Conservation (phyloP, 768 basidiomycete species). For the Erythrobasidium yunnanense region DNA sequence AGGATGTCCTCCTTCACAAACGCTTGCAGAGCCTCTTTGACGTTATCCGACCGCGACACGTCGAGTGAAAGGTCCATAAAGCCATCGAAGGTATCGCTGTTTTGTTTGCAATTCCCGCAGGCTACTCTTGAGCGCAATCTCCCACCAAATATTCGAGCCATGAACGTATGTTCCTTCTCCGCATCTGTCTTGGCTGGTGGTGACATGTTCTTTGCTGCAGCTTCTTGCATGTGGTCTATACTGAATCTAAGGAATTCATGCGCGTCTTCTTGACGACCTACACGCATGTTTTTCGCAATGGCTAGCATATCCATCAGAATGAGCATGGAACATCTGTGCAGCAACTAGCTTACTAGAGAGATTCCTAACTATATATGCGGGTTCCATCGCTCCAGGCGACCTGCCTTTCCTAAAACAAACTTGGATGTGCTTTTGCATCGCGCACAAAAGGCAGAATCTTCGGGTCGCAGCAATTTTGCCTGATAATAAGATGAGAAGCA, state of each 20-base stretch:
- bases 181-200: constrained; percentile 50
- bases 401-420: constrained; percentile 48
- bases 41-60: constrained; percentile 53
- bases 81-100: constrained; percentile 92
- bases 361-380: constrained; percentile 55
- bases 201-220: constrained; percentile 69
- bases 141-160: constrained; percentile 89
- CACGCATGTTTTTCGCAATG: constrained; percentile 81
- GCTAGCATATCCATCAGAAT: constrained; percentile 44
- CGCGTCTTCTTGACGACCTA: constrained; percentile 90
- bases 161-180: constrained; percentile 69
- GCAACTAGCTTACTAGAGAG: constrained; percentile 40
- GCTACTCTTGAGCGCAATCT: constrained; percentile 78
- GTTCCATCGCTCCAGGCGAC: constrained; percentile 49
- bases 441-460: constrained; percentile 71
- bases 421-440: constrained; percentile 51
- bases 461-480: constrained; percentile 11
- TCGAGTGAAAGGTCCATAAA: constrained; percentile 90
- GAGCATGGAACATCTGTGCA: not conserved
- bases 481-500: not conserved
- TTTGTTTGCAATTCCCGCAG: constrained; percentile 66
- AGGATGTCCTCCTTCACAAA: constrained; percentile 73
- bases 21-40: constrained; percentile 64
- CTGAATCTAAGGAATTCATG: constrained; percentile 95
- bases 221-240: constrained; percentile 82